phyloP scores from a whole-genome alignment of 2,329 filamentous ascomycete genomes.

The Pseudogymnoascus sp. region DNA sequence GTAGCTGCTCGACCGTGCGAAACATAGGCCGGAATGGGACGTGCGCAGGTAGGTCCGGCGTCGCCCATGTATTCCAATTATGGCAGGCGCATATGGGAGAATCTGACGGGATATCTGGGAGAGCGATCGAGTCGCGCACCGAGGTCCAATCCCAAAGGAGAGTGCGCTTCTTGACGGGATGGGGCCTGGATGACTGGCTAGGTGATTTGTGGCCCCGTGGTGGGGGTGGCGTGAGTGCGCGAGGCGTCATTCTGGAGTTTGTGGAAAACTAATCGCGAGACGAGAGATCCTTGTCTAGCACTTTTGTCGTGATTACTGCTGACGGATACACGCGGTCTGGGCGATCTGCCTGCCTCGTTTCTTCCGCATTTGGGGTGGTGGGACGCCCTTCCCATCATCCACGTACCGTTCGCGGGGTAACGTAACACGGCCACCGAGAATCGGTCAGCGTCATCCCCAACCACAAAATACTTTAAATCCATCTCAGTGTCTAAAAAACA shows the following conservation, averaged over 20 bases:
- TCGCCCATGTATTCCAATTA: constrained; percentile 37
- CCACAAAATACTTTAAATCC: neutral
- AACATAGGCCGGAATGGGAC: constrained; percentile 37
- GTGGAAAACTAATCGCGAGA: neutral
- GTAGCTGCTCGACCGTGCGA: constrained; percentile 31
- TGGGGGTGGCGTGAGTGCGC: constrained; percentile 1
- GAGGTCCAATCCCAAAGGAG: constrained; percentile 39
- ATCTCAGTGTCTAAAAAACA: neutral
- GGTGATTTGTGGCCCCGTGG: neutral
- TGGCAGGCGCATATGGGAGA: constrained; percentile 31
- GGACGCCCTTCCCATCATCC: neutral
- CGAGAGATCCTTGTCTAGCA: neutral
- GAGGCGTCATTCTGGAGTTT: neutral
- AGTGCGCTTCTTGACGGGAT: constrained; percentile 29
- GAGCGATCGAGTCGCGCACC: constrained; percentile 29
- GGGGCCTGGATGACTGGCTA: neutral
- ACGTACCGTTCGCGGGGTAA: neutral
- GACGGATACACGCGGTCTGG: neutral
- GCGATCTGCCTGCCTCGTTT: neutral
- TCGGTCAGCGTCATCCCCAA: neutral
- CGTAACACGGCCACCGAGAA: neutral
- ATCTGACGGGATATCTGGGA: constrained; percentile 30
- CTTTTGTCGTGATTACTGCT: neutral
- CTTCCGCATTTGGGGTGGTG: neutral
- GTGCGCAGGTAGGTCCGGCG: constrained; percentile 30